These are phyloP conservation scores for Umbellularia californica DNA, from an alignment of 164 flowering plant genomes.

Conservation along the genomic window DNA sequence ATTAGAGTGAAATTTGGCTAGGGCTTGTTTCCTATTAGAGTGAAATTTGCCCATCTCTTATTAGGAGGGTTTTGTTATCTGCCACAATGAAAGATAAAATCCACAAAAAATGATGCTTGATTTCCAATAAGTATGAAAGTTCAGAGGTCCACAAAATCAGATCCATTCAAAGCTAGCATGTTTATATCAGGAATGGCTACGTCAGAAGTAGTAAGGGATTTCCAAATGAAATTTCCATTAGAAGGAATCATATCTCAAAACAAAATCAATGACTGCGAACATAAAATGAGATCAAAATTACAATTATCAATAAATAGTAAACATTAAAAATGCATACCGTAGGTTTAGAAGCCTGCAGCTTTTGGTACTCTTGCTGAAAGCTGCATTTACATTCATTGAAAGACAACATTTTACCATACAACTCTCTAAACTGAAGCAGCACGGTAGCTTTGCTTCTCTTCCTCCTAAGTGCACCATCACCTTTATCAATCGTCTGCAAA, in stretches of 20 bases:
- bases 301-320: neutral
- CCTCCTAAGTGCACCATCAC: constrained; percentile 7
- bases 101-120: neutral
- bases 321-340: constrained; percentile 35
- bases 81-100: too few relatives aligned
- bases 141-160: neutral
- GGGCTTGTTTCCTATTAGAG: too few relatives aligned
- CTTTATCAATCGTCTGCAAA: constrained; percentile 27
- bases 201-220: neutral
- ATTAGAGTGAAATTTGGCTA: too few relatives aligned
- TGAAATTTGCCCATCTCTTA: too few relatives aligned
- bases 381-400: constrained; percentile 32
- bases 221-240: neutral
- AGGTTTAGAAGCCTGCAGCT: constrained; percentile 51
- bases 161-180: neutral
- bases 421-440: constrained; percentile 67
- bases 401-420: constrained; percentile 48
- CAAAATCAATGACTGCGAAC: neutral
- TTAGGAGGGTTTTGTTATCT: too few relatives aligned
- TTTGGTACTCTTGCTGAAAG: constrained; percentile 57
- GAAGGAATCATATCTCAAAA: neutral
- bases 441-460: constrained; percentile 25
- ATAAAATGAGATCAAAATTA: neutral
- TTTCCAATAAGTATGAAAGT: neutral
- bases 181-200: neutral